Conservation (phyloP, 805 yeast species). For the Metschnikowia orientalis region DNA sequence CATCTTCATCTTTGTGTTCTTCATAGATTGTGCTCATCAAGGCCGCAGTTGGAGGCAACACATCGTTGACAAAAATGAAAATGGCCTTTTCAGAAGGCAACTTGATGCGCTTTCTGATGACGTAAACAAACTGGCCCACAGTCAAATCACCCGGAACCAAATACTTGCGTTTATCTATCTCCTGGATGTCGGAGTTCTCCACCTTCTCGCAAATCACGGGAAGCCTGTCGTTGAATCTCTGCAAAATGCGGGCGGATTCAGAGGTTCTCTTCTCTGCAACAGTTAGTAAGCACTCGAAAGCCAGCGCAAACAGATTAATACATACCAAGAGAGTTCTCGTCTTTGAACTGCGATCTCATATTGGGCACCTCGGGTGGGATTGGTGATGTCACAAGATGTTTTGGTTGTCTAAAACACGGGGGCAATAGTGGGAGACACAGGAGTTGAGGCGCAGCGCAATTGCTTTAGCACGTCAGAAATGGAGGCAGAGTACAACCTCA, state of each 20-base stretch:
- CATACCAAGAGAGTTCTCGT: conserved; percentile 91
- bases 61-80: conserved; percentile 94
- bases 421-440: too few species aligned
- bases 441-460: too few species aligned
- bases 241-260: conserved; percentile 86
- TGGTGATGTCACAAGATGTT: conserved; percentile 2
- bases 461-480: too few species aligned
- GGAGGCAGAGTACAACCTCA: too few species aligned
- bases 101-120: conserved; percentile 91
- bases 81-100: conserved; percentile 97
- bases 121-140: conserved; percentile 97
- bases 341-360: conserved; percentile 91
- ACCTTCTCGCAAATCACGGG: conserved; percentile 98
- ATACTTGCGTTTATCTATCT: conserved; percentile 95
- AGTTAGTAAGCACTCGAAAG: conserved; percentile 11
- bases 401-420: conserved; percentile 7
- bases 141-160: conserved; percentile 94
- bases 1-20: conserved; percentile 97
- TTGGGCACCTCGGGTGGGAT: conserved; percentile 6
- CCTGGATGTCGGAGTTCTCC: conserved; percentile 92
- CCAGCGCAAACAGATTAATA: conserved; percentile 18
- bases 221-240: conserved; percentile 84
- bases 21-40: conserved; percentile 92
- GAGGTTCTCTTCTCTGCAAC: conserved; percentile 80
- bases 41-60: conserved; percentile 97